phyloP scores from a whole-genome alignment of 305 asterid genomes.

The Fraxinus paxiana region DNA sequence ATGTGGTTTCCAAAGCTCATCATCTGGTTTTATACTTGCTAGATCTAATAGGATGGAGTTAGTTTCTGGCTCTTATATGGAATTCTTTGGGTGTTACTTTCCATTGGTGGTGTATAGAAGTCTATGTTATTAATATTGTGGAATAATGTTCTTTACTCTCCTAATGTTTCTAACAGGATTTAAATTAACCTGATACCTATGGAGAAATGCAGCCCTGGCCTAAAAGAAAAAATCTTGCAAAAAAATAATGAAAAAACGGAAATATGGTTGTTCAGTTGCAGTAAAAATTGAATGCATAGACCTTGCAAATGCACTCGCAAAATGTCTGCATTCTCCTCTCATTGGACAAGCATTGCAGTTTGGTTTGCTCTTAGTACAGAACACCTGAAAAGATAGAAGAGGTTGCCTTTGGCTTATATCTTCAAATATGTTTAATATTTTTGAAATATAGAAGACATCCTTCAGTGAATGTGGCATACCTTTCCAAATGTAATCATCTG shows the following conservation, averaged over 20 bases:
- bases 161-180: background rate
- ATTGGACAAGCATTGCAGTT: background rate
- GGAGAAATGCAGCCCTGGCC: background rate
- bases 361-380: background rate
- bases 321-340: background rate
- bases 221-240: background rate
- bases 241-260: slow-evolving; percentile 1
- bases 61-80: background rate
- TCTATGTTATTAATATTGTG: background rate
- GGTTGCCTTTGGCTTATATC: slow-evolving; percentile 22
- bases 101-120: background rate
- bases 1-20: background rate
- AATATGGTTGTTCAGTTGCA: slow-evolving; percentile 7
- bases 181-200: background rate
- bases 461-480: slow-evolving; percentile 44
- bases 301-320: background rate
- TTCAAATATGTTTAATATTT: slow-evolving; percentile 7
- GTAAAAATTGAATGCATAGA: slow-evolving; percentile 13
- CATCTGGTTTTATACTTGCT: background rate
- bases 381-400: slow-evolving; percentile 14
- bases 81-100: background rate
- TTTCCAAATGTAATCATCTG: slow-evolving; percentile 99
- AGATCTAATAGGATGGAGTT: background rate
- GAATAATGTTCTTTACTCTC: slow-evolving; percentile 4
- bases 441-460: slow-evolving; percentile 8